These are phyloP conservation scores for Beauveria medogensis DNA, from an alignment of 2,329 filamentous ascomycete genomes.

Conservation along the genomic window DNA sequence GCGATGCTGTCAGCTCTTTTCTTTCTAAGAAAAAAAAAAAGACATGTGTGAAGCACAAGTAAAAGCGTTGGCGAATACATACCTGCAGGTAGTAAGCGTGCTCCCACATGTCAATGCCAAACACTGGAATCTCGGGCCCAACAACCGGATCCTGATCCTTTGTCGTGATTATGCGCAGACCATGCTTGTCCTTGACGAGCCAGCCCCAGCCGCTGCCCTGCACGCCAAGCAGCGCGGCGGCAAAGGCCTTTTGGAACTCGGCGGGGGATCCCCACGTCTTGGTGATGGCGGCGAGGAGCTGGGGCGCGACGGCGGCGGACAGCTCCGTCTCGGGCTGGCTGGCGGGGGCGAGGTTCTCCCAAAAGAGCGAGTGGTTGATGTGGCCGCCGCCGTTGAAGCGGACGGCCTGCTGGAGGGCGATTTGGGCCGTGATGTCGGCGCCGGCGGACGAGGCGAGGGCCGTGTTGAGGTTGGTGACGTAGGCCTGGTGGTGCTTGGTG, in stretches of 20 bases:
- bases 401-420: conserved; percentile 61
- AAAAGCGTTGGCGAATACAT: conserved; percentile 15
- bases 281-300: conserved; percentile 52
- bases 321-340: conserved; percentile 48
- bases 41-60: no score
- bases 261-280: conserved; percentile 61
- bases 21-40: not conserved
- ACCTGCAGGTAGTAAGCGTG: conserved; percentile 85
- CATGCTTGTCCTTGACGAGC: conserved; percentile 59
- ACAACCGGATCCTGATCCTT: conserved; percentile 78
- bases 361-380: conserved; percentile 90
- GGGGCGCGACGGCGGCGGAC: conserved; percentile 41
- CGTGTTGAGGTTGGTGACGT: conserved; percentile 67
- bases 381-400: conserved; percentile 89
- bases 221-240: conserved; percentile 56
- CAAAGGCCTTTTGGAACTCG: conserved; percentile 58
- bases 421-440: conserved; percentile 56
- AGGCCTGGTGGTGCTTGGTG: conserved; percentile 70
- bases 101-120: conserved; percentile 88
- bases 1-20: conserved; percentile 20
- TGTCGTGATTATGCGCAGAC: conserved; percentile 66
- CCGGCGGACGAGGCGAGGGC: conserved; percentile 52
- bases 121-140: conserved; percentile 54
- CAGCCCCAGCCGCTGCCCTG: conserved; percentile 87
- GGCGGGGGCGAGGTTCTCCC: conserved; percentile 68